Evolutionary conservation across 2,329 filamentous ascomycete genomes (phyloP).

Genomic region (Arthrobotrys entomopaga): DNA sequence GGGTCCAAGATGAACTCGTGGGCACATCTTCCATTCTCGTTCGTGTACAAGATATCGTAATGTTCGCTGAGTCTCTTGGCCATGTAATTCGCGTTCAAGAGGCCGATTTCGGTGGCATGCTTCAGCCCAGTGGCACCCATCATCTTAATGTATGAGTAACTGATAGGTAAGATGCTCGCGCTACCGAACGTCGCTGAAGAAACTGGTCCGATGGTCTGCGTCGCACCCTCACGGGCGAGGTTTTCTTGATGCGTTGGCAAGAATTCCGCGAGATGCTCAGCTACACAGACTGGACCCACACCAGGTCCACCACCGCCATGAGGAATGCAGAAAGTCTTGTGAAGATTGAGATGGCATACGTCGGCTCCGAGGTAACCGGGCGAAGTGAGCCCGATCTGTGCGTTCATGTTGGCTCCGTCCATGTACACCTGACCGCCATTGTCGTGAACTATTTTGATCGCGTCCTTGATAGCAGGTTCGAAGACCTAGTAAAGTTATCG

Average conservation of each 20-base stretch:
- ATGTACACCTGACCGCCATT: constrained; percentile 96
- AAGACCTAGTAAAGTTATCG: constrained; percentile 67
- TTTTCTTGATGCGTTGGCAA: constrained; percentile 73
- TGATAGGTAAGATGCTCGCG: constrained; percentile 91
- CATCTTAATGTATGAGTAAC: constrained; percentile 93
- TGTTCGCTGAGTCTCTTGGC: constrained; percentile 84
- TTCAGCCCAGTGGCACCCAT: constrained; percentile 87
- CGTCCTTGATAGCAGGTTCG: constrained; percentile 86
- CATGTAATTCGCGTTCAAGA: constrained; percentile 98
- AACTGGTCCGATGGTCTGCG: constrained; percentile 72
- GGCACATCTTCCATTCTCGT: constrained; percentile 84
- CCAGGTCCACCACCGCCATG: constrained; percentile 94
- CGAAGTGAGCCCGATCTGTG: constrained; percentile 93
- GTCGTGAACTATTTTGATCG: constrained; percentile 84
- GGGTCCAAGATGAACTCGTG: constrained; percentile 97
- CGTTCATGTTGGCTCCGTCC: constrained; percentile 99
- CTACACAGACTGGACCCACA: constrained; percentile 92
- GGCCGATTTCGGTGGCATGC: constrained; percentile 87
- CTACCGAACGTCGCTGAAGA: constrained; percentile 87
- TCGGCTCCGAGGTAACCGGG: constrained; percentile 95
- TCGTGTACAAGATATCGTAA: constrained; percentile 94
- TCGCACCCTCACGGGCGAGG: constrained; percentile 68
- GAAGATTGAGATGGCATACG: constrained; percentile 94
- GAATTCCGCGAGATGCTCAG: constrained; percentile 78
- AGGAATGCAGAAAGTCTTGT: constrained; percentile 99